Base-by-base conservation (phyloP, 2,329 filamentous ascomycete genomes). In the Botrytis deweyae region DNA sequence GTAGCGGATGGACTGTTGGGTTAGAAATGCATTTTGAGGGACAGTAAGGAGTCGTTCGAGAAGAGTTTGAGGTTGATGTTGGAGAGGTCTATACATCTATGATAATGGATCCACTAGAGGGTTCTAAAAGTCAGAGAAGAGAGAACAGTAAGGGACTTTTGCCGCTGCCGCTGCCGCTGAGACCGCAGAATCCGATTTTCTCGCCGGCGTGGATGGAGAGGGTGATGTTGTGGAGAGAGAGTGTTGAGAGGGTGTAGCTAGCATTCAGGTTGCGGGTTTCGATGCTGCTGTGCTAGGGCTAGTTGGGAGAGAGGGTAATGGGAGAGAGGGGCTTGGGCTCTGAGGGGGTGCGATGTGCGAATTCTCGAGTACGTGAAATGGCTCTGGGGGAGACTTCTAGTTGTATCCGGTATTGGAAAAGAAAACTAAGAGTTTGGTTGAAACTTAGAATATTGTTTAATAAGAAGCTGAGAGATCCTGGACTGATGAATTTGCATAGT, bases 61-160 rank as follows among this genome's bases (percentile, higher is more conserved):
- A 14, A 61, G 29, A 14, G 20, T 36, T 38, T 61, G 22, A 2
- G 33, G 20, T 38, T 9, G 20, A 38, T 61, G 20, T 6, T 25
- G 10, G 33, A 22, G 33, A 38, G 59, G 16, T 72, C 44, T 7
- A 72, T 52, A 40, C 61, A 20, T 55, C 44, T 20, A 72, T 72
- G 18, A 20, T 52, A 4, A 72, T 72, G 49, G 29, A 72, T 2
- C 87, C 86, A 0, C 79, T 74, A 5, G 80, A 80, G 38, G 83
- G 77, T 18, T 86, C 82, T 22, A 87, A 77, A 75, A 88, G 83
- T 25, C 86, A 83, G 49, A 88, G 83, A 4, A 89, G 78, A 0
- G 84, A 80, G 10, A 85, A 80, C 1, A 87, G 80, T 0, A 88
- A 80, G 0, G 81, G 80, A 42, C 80, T 83, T 72, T 85, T 84